Percentiles rank a stretch among this genome's conserved stretches.
These are phyloP conservation scores for Apium graveolens DNA, from an alignment of 129 eudicot genomes.

Conservation along the genomic window DNA sequence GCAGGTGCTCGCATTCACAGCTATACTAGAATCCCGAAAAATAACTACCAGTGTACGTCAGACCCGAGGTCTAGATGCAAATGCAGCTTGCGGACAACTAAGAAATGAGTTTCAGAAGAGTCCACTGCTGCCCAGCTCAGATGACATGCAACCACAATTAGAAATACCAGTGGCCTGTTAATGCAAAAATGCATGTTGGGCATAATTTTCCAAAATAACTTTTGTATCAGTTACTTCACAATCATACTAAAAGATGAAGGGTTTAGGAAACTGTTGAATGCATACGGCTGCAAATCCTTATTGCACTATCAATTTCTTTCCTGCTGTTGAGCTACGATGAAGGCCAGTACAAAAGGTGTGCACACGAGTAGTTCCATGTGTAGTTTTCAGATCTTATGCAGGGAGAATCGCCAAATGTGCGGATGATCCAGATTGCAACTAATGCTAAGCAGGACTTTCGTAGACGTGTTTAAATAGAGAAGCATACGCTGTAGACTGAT, in stretches of 20 bases:
- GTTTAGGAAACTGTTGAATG: background rate
- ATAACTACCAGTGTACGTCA: constrained; percentile 93
- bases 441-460: background rate
- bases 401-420: too few species aligned
- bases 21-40: constrained; percentile 73
- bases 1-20: constrained; percentile 63
- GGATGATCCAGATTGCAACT: background rate
- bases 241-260: background rate
- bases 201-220: background rate
- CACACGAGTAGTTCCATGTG: background rate
- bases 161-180: constrained; percentile 25
- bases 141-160: constrained; percentile 25
- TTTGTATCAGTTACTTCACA: background rate
- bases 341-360: background rate
- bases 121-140: constrained; percentile 45
- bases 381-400: background rate
- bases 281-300: background rate
- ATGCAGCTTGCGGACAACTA: constrained; percentile 98
- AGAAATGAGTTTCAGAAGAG: constrained; percentile 83
- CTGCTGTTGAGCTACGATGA: background rate
- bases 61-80: constrained; percentile 93
- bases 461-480: background rate
- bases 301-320: background rate
- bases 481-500: background rate
- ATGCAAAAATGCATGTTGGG: background rate